Conservation (phyloP, 2,329 filamentous ascomycete species). For the Cucurbitaria berberidis region DNA sequence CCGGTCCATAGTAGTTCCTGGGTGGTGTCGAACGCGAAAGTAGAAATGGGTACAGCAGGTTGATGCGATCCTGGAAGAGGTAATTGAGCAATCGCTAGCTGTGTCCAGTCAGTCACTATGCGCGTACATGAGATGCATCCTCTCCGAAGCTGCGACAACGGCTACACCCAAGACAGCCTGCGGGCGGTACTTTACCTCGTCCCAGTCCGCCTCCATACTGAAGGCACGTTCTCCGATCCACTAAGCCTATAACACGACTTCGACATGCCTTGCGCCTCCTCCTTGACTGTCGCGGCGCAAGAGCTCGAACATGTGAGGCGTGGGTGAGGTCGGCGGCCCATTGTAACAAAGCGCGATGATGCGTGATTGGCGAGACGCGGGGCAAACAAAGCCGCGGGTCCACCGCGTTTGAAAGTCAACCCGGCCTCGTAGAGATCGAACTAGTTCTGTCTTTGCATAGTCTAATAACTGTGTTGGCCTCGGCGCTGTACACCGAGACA, state of each 20-base stretch:
- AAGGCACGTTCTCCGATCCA: constrained; percentile 29
- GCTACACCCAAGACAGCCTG: background rate
- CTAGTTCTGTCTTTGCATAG: background rate
- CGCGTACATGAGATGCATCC: background rate
- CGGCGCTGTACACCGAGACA: background rate
- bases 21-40: constrained; percentile 84
- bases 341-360: constrained; percentile 30
- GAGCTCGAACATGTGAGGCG: constrained; percentile 18
- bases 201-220: constrained; percentile 61
- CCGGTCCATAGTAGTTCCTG: constrained; percentile 94
- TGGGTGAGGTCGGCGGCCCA: constrained; percentile 28
- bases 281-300: constrained; percentile 25
- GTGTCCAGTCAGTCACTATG: constrained; percentile 26
- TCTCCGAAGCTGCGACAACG: background rate
- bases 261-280: constrained; percentile 37
- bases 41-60: constrained; percentile 73
- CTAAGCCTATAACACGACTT: constrained; percentile 15
- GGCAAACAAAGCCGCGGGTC: constrained; percentile 9
- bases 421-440: background rate
- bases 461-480: no score
- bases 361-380: constrained; percentile 15
- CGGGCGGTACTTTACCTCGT: constrained; percentile 48
- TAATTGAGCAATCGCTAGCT: constrained; percentile 83
- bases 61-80: constrained; percentile 73
- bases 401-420: background rate